Base-by-base conservation (phyloP, 2,329 filamentous ascomycete genomes). In the Cordyceps fumosorosea region DNA sequence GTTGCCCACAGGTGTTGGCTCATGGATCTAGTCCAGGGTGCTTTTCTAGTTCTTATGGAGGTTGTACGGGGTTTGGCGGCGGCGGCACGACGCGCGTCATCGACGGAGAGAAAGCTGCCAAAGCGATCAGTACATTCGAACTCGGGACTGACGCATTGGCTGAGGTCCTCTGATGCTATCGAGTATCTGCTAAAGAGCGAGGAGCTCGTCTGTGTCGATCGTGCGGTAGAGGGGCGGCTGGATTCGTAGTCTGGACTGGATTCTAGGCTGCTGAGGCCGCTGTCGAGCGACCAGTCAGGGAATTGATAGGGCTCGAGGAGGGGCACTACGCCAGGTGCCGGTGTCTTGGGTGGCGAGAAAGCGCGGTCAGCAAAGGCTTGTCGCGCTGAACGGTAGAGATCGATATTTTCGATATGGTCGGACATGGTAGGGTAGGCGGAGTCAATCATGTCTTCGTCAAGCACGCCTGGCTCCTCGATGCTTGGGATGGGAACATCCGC, bases 1-100 rank as follows among this genome's bases (percentile, higher is more conserved):
- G 83, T 87, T 5, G 82, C 79, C 86, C 86, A 89, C 11, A 89
- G 73, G 67, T 89, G 86, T 14, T 82, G 76, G 73, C 79, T 85
- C 84, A 89, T 88, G 20, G 83, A 80, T 64, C 81, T 82, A 5
- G 85, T 87, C 86, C 86, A 89, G 0, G 79, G 80, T 0, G 82
- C 82, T 69, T 81, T 84, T 63, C 82, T 76, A 40, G 73, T 68
- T 61, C 75, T 76, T 26, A 66, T 65, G 56, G 66, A 62, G 52
- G 37, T 65, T 56, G 54, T 54, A 44, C 56, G 66, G 57, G 45
- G 67, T 58, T 69, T 73, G 63, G 74, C 65, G 26, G 72, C 74
- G 63, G 74, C 65, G 26, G 72, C 74, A 65, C 69, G 72, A 47
- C 70, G 68, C 14, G 67, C 67, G 60, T 75, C 73, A 22, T 74